Percentiles rank a stretch among this genome's conserved stretches.
phyloP scores from a whole-genome alignment of 2,329 filamentous ascomycete genomes.

The Magnaporthiopsis incrustans region DNA sequence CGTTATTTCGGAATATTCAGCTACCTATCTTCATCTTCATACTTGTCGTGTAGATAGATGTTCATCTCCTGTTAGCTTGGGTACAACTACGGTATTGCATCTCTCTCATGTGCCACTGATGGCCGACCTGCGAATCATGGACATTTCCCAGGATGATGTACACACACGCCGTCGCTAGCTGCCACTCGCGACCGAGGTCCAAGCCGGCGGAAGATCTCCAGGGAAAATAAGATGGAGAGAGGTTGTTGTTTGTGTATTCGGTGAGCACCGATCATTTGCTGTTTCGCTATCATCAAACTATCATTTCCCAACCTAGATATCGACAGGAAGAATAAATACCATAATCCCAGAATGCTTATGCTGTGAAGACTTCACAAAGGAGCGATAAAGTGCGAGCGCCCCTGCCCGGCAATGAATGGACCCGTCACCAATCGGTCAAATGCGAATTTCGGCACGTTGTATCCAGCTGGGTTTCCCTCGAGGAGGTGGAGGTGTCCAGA shows the following conservation, averaged over 20 bases:
- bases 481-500: not conserved
- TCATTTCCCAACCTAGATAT: not conserved
- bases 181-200: not conserved
- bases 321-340: not conserved
- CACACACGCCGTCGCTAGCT: not conserved
- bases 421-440: not conserved
- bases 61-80: not conserved
- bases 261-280: not conserved
- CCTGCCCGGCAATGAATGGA: not conserved
- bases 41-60: not conserved
- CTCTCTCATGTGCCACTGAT: not conserved
- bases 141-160: not conserved
- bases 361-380: not conserved
- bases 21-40: not conserved
- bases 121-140: not conserved
- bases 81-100: not conserved
- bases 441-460: not conserved
- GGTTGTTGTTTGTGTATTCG: not conserved
- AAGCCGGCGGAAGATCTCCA: not conserved
- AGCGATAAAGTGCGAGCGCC: not conserved
- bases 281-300: not conserved
- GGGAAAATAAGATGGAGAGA: not conserved
- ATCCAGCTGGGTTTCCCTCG: not conserved
- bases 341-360: not conserved
- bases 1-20: constrained; percentile 7